Percentiles rank a stretch among this genome's conserved stretches.
These are phyloP conservation scores for Cerioporus squamosus DNA, from an alignment of 1,284 basidiomycete species.

Conservation along the genomic window DNA sequence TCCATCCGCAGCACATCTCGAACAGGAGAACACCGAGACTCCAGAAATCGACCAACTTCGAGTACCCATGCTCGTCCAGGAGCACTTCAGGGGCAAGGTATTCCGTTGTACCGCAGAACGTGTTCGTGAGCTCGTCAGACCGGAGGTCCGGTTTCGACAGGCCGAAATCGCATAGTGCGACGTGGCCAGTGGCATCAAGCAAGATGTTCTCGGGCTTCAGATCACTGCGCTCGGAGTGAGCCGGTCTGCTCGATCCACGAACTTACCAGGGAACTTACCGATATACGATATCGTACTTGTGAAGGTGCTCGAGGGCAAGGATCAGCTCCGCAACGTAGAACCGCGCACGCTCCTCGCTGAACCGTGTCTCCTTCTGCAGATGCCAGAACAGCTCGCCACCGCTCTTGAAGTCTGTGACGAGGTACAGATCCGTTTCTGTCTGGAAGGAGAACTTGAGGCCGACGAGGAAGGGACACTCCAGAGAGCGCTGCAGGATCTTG, in stretches of 20 bases:
- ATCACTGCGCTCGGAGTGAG: slow-evolving; percentile 55
- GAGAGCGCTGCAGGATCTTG: slow-evolving; percentile 94
- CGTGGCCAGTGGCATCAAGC: slow-evolving; percentile 95
- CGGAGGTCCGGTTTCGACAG: slow-evolving; percentile 95
- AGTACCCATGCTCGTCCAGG: slow-evolving; percentile 98
- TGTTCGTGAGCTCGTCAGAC: slow-evolving; percentile 95
- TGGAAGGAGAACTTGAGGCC: slow-evolving; percentile 99
- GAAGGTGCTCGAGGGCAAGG: slow-evolving; percentile 92
- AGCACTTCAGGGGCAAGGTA: slow-evolving; percentile 99
- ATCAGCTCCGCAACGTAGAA: slow-evolving; percentile 97
- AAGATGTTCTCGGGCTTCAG: slow-evolving; percentile 98
- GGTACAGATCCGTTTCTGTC: slow-evolving; percentile 93
- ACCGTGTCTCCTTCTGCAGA: slow-evolving; percentile 92
- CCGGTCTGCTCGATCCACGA: background rate
- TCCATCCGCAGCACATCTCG: slow-evolving; percentile 99
- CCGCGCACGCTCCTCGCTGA: slow-evolving; percentile 89
- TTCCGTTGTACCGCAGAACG: slow-evolving; percentile 96
- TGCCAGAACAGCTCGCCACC: slow-evolving; percentile 99
- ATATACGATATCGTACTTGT: slow-evolving; percentile 98
- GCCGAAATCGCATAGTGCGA: slow-evolving; percentile 97
- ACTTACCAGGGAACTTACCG: slow-evolving; percentile 54
- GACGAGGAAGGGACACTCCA: slow-evolving; percentile 97
- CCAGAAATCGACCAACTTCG: slow-evolving; percentile 99
- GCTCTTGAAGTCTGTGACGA: slow-evolving; percentile 99
- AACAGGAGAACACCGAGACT: slow-evolving; percentile 90